Base-by-base conservation (phyloP, 2,329 filamentous ascomycete genomes). In the Phaeoacremonium minimum region DNA sequence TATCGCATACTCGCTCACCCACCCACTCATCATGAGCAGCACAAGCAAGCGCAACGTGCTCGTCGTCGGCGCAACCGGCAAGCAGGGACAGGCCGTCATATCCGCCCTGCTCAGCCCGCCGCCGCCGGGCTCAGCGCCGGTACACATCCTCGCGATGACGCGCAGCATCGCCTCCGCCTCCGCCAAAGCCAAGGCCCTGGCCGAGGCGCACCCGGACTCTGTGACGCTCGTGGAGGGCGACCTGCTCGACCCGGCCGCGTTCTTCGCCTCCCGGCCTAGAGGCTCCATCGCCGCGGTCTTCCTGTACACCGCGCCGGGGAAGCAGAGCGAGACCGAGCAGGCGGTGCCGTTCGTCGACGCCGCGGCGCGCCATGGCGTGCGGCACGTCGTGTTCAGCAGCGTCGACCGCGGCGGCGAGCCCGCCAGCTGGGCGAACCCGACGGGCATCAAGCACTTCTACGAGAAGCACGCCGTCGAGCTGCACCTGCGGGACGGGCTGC, bases 321-420 rank as follows among this genome's bases (percentile, higher is more conserved):
- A n/a, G n/a, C n/a, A n/a, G n/a, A n/a, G 50, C n/a, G 63, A 69
- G 41, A 45, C 58, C 5, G 31, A 22, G 1, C 77, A 85, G 53
- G 80, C 79, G 36, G 78, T 69, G 28, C 64, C 58, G 0, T 58
- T 85, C 7, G 63, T 83, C 37, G 73, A 82, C 40, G 73, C 67
- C n/a, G 64, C 74, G 4, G 50, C 83, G 39, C 66, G 69, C 17
- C 55, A 72, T 16, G 65, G 66, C 11, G 73, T 84, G 28, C 61
- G 67, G 40, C 71, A 78, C 49, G 80, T 85, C 46, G 70, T 85
- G 30, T 85, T 83, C 58, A 73, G 67, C 18, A 76, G 70, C 36
- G 76, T 83, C 17, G 81, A 85, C 44, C 75, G 81, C 28, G 77
- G 78, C 30, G 77, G 79, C 31, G 57, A 61, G 15, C 56, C 56